These are phyloP conservation scores for Phytomonas francai DNA, from an alignment of 208 protist species.

Conservation along the genomic window DNA sequence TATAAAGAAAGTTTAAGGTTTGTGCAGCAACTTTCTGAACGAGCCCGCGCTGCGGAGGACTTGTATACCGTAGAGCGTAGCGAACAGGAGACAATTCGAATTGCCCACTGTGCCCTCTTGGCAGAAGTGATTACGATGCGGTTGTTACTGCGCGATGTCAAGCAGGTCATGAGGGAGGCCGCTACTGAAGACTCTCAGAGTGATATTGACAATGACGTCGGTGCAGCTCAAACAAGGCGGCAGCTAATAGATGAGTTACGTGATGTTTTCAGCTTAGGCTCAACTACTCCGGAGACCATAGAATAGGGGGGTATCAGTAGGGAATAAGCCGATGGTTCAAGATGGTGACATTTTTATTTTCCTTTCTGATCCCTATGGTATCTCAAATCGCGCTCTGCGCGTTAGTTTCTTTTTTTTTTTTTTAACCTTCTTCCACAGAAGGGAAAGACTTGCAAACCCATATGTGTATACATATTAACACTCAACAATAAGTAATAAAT, in stretches of 20 bases:
- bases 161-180: slow-evolving; percentile 14
- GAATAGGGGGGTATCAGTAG: neutral
- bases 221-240: neutral
- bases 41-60: slow-evolving; percentile 29
- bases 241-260: slow-evolving; percentile 21
- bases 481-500: neutral
- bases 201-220: no score
- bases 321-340: neutral
- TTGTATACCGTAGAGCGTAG: slow-evolving; percentile 34
- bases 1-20: neutral
- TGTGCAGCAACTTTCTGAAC: slow-evolving; percentile 4
- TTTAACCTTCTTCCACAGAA: neutral
- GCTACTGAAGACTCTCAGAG: neutral
- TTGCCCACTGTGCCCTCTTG: slow-evolving; percentile 33
- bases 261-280: slow-evolving; percentile 8
- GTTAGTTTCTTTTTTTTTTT: neutral
- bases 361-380: neutral
- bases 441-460: neutral
- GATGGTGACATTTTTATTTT: neutral
- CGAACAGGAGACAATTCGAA: slow-evolving; percentile 67
- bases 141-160: slow-evolving; percentile 35
- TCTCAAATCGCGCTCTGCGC: neutral
- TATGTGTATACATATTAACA: slow-evolving; percentile 1
- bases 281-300: neutral
- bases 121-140: slow-evolving; percentile 50